A percentile compares a stretch with the other conserved stretches of the same genome.
Conservation (phyloP, 1,284 basidiomycete genomes). For the Melanopsichium pennsylvanicum region DNA sequence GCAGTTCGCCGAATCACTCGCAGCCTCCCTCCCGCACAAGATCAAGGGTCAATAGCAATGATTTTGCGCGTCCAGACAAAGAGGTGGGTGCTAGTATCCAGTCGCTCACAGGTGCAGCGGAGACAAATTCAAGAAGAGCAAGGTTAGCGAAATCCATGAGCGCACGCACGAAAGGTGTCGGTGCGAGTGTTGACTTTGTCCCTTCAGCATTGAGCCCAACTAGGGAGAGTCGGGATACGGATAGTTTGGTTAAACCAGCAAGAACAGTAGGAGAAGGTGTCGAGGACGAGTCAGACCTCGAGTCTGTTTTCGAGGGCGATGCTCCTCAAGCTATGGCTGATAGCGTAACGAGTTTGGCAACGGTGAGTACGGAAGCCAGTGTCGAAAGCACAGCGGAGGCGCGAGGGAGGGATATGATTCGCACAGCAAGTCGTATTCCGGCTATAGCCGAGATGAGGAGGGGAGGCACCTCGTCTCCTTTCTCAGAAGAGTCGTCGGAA, state of each 20-base stretch:
- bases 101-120: no score
- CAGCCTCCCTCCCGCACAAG: conserved; percentile 13
- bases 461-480: conserved; percentile 3
- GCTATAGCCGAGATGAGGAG: not conserved
- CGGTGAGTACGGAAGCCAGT: conserved; percentile 9
- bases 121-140: no score
- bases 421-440: conserved; percentile 30
- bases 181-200: conserved; percentile 15
- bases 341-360: conserved; percentile 25
- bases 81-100: no score
- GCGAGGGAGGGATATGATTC: conserved; percentile 42
- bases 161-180: conserved; percentile 2
- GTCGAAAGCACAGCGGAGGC: conserved; percentile 14
- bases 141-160: conserved; percentile 12
- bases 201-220: conserved; percentile 27
- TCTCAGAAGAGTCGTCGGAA: conserved; percentile 22
- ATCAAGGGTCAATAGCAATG: conserved; percentile 29
- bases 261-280: not conserved
- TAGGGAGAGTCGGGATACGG: conserved; percentile 18
- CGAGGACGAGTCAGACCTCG: conserved; percentile 14
- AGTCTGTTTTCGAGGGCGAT: conserved; percentile 11
- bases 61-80: conserved; percentile 1
- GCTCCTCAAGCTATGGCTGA: conserved; percentile 11
- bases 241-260: not conserved
- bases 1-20: conserved; percentile 17